Conservation (phyloP, 179 eudicot genomes). For the Sideroxylon spinosum region DNA sequence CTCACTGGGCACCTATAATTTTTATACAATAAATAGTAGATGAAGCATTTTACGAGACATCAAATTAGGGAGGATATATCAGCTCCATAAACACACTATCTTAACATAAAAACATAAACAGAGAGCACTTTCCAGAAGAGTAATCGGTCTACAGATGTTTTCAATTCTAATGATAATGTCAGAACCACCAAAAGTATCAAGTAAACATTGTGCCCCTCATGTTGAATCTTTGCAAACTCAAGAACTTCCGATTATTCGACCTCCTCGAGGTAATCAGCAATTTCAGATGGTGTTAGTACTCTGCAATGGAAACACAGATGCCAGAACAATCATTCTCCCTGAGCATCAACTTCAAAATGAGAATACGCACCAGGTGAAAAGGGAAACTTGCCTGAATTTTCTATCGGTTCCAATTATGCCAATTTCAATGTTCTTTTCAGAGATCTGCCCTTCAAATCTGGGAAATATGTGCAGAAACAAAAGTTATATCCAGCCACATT, state of each 20-base stretch:
- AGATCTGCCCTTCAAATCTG: slow-evolving; percentile 96
- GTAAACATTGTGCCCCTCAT: background rate
- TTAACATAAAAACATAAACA: too few relatives aligned
- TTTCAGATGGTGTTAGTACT: slow-evolving; percentile 78
- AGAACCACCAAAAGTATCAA: background rate
- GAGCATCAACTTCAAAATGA: background rate
- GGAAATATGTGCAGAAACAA: background rate
- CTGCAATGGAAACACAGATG: slow-evolving; percentile 40
- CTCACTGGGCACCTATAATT: too few relatives aligned
- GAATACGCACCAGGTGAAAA: background rate
- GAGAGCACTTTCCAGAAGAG: too few relatives aligned
- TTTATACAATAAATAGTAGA: too few relatives aligned
- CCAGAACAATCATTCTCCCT: background rate
- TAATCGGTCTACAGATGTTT: background rate
- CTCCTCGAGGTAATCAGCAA: slow-evolving; percentile 88
- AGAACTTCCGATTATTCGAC: slow-evolving; percentile 47
- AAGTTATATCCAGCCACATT: background rate
- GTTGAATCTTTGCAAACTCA: background rate
- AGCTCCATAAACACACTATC: too few relatives aligned
- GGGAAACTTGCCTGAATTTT: slow-evolving; percentile 59
- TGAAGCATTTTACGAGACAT: too few relatives aligned
- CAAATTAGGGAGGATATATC: too few relatives aligned
- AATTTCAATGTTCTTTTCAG: slow-evolving; percentile 87
- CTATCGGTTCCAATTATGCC: slow-evolving; percentile 78
- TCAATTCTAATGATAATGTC: background rate